Evolutionary conservation across 352 stramenopile genomes (phyloP).

Genomic region (Globisporangium viniferum): DNA sequence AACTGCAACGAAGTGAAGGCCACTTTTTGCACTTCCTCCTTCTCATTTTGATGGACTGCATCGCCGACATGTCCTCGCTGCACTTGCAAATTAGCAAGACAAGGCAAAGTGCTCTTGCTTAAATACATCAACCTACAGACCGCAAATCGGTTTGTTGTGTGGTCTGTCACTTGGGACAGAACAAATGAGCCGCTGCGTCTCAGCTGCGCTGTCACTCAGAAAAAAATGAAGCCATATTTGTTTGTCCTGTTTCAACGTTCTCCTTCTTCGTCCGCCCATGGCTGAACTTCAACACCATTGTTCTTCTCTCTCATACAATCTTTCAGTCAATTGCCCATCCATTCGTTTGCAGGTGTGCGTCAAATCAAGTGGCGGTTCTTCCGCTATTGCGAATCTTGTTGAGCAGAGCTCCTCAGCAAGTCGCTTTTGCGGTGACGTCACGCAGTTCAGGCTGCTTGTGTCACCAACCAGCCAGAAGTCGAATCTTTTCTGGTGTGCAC

Average conservation of each 20-base stretch:
- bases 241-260: background rate
- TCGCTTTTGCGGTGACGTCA: background rate
- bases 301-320: background rate
- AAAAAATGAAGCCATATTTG: background rate
- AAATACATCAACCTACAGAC: too few species aligned
- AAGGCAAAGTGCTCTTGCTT: too few species aligned
- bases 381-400: background rate
- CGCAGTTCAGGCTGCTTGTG: background rate
- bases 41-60: too few species aligned
- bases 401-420: background rate
- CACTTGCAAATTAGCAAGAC: too few species aligned
- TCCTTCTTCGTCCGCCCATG: background rate
- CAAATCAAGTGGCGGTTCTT: background rate
- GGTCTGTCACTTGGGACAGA: too few species aligned
- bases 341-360: background rate
- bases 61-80: too few species aligned
- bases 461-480: background rate
- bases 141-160: too few species aligned
- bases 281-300: background rate
- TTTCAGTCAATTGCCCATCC: background rate
- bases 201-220: background rate
- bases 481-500: background rate
- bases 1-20: background rate
- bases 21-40: too few species aligned
- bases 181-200: background rate